These are phyloP conservation scores for Solanum virginianum DNA, from an alignment of 257 asterid species.

Conservation along the genomic window DNA sequence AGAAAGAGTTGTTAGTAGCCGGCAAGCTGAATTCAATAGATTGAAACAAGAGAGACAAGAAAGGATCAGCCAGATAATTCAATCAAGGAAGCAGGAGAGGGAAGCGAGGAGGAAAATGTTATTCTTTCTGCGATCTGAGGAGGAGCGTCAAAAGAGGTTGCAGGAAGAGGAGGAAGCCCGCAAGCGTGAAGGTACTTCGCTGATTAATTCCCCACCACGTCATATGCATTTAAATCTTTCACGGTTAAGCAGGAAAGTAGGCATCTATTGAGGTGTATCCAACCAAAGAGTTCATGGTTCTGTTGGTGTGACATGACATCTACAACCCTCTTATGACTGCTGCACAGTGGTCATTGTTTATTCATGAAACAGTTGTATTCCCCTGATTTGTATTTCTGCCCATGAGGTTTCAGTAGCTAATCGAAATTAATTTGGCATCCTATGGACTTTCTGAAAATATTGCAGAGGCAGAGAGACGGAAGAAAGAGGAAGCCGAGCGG, in stretches of 20 bases:
- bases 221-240: background rate
- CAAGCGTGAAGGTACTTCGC: conserved; percentile 59
- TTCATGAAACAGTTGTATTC: background rate
- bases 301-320: background rate
- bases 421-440: background rate
- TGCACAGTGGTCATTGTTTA: background rate
- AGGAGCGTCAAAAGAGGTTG: conserved; percentile 52
- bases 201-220: background rate
- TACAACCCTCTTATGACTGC: background rate
- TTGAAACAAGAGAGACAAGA: conserved; percentile 37
- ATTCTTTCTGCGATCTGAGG: conserved; percentile 53
- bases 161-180: conserved; percentile 82
- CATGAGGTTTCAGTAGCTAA: background rate
- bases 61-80: conserved; percentile 35
- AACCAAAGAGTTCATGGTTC: background rate
- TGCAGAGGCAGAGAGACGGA: conserved; percentile 59
- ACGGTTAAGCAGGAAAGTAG: background rate
- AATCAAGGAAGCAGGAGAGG: conserved; percentile 54
- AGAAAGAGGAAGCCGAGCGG: conserved; percentile 60
- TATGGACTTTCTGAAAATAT: background rate
- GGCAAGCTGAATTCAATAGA: conserved; percentile 35
- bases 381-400: background rate
- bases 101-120: conserved; percentile 56
- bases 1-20: conserved; percentile 29
- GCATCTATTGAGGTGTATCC: background rate